Evolutionary conservation across 2,329 filamentous ascomycete genomes (phyloP), one percentile per base, ranked within the genome.

Genomic region (Penicillium sp.): DNA sequence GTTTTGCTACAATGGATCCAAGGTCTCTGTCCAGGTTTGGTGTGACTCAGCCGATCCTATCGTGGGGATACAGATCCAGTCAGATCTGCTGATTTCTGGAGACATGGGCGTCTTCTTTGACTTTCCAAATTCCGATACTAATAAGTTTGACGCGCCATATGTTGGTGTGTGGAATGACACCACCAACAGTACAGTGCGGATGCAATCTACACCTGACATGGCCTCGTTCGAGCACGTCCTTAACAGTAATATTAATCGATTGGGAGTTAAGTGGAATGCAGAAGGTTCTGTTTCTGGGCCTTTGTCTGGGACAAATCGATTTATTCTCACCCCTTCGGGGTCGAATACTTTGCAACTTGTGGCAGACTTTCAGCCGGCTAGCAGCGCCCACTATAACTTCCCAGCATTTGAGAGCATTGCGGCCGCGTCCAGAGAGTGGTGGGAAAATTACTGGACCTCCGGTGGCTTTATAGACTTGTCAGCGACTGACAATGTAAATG

Each of bases 121-220:
- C 53, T 84, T 82, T 54, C 81, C 82, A 3, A 79, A 80, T 52
- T 79, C 75, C 16, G 73, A 71, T 11, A 67, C 68, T 26, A 79
- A 81, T 61, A 83, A 84, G 60, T 84, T 84, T 55, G 81, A 84
- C 37, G 80, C 80, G 2, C 81, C 82, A 1, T 84, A 80, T 58
- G 81, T 84, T 1, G 82, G 82, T 1, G 66, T 81, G 4, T 82
- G 79, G 69, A 81, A 82, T 63, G 76, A 75, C 62, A 10, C 74
- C 68, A 6, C 66, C 64, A 2, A 72, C 81, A 19, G 67, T 72
- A 3, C 74, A 10, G 49, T 60, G 13, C 27, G 14, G 2, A 16
- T 45, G 21, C 9, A 10, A 5, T 59, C 49, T 14, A 48, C n/a
- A 11, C 9, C 10, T n/a, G 16, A 24, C 1, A 49, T 35, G 39